These are phyloP conservation scores for Domatiomyces catenatus DNA, from an alignment of 2,329 filamentous ascomycete genomes.

Conservation along the genomic window DNA sequence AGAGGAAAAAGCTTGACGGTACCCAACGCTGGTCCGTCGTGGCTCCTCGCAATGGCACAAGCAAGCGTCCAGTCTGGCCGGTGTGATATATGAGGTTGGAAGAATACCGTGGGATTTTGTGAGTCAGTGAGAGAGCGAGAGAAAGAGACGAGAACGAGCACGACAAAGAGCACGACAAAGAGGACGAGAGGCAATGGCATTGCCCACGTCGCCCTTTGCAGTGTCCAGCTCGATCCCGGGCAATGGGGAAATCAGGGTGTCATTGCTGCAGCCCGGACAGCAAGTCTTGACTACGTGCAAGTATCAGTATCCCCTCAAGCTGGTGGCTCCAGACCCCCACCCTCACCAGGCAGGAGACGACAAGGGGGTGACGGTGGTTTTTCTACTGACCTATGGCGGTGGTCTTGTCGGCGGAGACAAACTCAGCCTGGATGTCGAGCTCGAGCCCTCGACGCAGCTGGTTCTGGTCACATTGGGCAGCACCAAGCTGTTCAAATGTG, in stretches of 20 bases:
- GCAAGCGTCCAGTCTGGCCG: background rate
- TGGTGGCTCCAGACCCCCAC: constrained; percentile 64
- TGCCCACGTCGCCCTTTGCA: constrained; percentile 54
- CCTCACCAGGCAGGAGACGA: constrained; percentile 44
- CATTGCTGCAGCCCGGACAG: constrained; percentile 52
- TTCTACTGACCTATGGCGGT: constrained; percentile 85
- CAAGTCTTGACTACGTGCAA: constrained; percentile 60
- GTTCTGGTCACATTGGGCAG: constrained; percentile 54
- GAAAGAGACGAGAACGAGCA: too few relatives aligned
- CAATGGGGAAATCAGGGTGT: constrained; percentile 60
- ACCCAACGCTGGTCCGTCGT: background rate
- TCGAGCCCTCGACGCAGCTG: constrained; percentile 51
- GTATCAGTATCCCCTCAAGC: constrained; percentile 89
- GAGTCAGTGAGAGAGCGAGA: too few relatives aligned
- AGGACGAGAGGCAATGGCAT: constrained; percentile 7
- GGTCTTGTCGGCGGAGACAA: constrained; percentile 79
- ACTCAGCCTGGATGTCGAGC: constrained; percentile 55
- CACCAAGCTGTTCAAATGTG: constrained; percentile 90
- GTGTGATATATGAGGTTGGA: background rate
- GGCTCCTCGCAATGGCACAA: background rate
- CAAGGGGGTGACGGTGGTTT: constrained; percentile 39
- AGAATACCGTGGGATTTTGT: background rate
- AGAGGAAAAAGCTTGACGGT: background rate
- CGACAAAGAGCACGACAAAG: too few relatives aligned
- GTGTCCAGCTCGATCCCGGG: constrained; percentile 59